A percentile compares a stretch with the other conserved stretches of the same genome.
phyloP scores from a whole-genome alignment of 768 basidiomycete species.

The Lanmaoa rubissima region DNA sequence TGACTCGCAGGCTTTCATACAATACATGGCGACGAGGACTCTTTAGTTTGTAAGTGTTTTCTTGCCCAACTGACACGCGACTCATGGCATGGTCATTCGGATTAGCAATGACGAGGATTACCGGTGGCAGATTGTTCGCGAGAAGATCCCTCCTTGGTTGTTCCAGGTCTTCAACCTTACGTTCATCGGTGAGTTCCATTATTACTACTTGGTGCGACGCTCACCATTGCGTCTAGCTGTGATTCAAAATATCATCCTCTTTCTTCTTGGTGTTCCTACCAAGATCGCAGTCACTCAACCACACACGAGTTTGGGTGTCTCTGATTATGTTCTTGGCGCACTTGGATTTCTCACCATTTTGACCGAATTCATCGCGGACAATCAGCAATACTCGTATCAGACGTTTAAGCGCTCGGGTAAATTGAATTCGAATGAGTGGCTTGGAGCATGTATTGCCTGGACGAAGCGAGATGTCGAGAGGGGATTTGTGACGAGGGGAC shows the following conservation, averaged over 20 bases:
- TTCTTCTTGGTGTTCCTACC: constrained; percentile 64
- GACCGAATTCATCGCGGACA: constrained; percentile 83
- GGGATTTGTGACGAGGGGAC: constrained; percentile 81
- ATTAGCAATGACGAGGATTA: constrained; percentile 84
- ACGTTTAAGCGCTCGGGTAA: constrained; percentile 61
- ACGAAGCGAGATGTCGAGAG: constrained; percentile 65
- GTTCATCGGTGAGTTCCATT: constrained; percentile 60
- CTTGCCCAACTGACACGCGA: not conserved
- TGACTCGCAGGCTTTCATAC: constrained; percentile 55
- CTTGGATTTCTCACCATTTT: constrained; percentile 58
- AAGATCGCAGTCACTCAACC: constrained; percentile 55
- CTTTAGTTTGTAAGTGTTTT: constrained; percentile 57
- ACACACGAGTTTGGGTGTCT: constrained; percentile 46
- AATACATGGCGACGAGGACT: constrained; percentile 85
- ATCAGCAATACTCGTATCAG: constrained; percentile 87
- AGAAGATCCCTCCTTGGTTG: constrained; percentile 48
- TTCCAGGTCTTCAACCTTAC: constrained; percentile 61
- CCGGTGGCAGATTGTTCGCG: constrained; percentile 80
- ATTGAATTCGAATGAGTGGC: constrained; percentile 51
- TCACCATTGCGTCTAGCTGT: constrained; percentile 41
- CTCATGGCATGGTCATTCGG: not conserved
- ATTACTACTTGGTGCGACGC: not conserved
- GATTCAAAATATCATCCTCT: constrained; percentile 79
- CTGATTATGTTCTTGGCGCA: constrained; percentile 62
- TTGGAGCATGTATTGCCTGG: constrained; percentile 63